These are phyloP conservation scores for Dispira parvispora DNA, from an alignment of 192 early-diverging fungal genomes.

Conservation along the genomic window DNA sequence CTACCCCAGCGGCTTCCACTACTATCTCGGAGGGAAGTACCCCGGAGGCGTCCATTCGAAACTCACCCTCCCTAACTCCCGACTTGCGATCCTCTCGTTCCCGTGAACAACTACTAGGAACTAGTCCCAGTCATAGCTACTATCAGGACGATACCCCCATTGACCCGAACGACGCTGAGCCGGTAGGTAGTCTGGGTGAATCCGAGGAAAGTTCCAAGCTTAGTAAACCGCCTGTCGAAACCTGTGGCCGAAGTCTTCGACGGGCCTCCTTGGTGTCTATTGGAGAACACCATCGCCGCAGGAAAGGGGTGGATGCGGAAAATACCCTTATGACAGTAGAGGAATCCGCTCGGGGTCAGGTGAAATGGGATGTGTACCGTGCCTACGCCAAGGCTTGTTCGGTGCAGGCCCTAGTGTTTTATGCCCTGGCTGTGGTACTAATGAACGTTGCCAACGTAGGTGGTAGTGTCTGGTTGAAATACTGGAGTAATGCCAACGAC, in stretches of 20 bases:
- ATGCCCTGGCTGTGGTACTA: slow-evolving; percentile 35
- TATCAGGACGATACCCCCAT: neutral
- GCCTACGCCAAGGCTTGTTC: slow-evolving; percentile 70
- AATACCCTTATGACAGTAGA: slow-evolving; percentile 53
- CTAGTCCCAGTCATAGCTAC: neutral
- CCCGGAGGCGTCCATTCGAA: neutral
- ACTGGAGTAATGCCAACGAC: slow-evolving; percentile 49
- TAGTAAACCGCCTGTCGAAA: slow-evolving; percentile 13
- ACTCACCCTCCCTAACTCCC: neutral
- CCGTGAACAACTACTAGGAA: neutral
- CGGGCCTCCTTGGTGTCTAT: slow-evolving; percentile 38
- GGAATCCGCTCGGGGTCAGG: slow-evolving; percentile 64
- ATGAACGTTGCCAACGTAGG: slow-evolving; percentile 37
- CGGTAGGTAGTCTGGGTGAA: neutral
- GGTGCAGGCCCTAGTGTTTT: slow-evolving; percentile 31
- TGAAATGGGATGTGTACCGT: slow-evolving; percentile 62
- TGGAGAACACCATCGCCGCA: slow-evolving; percentile 9
- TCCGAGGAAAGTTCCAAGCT: neutral
- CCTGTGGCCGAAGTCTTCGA: slow-evolving; percentile 26
- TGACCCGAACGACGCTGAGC: neutral
- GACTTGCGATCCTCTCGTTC: neutral
- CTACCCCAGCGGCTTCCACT: slow-evolving; percentile 3
- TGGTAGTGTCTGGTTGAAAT: slow-evolving; percentile 52
- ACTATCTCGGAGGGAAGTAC: neutral
- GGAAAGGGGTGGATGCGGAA: slow-evolving; percentile 11